phyloP scores from a whole-genome alignment of 352 stramenopile genomes.

The Plasmopara muralis region DNA sequence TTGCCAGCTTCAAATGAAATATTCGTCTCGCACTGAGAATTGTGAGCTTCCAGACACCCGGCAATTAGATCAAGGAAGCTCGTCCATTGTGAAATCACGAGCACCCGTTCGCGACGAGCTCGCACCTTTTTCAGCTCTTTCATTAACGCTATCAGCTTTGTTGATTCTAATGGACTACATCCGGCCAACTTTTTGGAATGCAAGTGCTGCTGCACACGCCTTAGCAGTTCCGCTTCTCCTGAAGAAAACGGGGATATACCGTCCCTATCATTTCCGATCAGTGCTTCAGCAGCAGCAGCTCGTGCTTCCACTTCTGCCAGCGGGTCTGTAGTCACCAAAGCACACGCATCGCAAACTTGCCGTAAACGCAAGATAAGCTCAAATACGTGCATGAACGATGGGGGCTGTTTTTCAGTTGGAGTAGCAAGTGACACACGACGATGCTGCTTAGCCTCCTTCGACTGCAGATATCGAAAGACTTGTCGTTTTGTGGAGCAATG shows the following conservation, averaged over 20 bases:
- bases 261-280: constrained; percentile 15
- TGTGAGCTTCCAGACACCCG: constrained; percentile 34
- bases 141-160: constrained; percentile 57
- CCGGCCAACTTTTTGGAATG: constrained; percentile 6
- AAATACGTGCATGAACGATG: constrained; percentile 83
- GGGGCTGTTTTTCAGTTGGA: constrained; percentile 15
- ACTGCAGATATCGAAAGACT: constrained; percentile 71
- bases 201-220: constrained; percentile 20
- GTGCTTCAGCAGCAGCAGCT: constrained; percentile 14
- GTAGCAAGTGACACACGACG: constrained; percentile 11
- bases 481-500: constrained; percentile 73
- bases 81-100: constrained; percentile 89
- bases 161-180: constrained; percentile 32
- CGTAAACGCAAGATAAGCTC: constrained; percentile 82
- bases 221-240: constrained; percentile 27
- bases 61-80: constrained; percentile 75
- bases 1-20: constrained; percentile 7
- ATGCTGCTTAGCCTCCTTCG: constrained; percentile 29
- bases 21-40: constrained; percentile 19
- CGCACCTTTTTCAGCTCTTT: constrained; percentile 42
- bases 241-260: constrained; percentile 26
- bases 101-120: constrained; percentile 38
- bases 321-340: constrained; percentile 52
- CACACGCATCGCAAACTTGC: constrained; percentile 72
- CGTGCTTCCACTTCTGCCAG: constrained; percentile 33